Percentiles rank a stretch among this genome's conserved stretches.
Conservation (phyloP, 352 stramenopile genomes). For the Phytopythium cucurbitacearum region DNA sequence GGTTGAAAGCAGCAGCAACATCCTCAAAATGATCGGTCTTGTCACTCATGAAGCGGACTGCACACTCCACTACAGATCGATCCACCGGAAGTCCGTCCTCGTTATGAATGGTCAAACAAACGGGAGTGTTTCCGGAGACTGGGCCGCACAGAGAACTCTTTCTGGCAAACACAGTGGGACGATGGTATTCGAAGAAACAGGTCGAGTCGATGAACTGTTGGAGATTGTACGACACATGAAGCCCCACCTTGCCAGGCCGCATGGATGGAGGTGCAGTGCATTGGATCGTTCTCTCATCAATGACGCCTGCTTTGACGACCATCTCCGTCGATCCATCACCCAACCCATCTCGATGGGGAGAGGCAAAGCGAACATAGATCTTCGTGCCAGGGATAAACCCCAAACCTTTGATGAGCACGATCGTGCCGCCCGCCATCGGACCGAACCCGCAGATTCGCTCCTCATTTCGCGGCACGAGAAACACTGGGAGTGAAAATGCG, state of each 20-base stretch:
- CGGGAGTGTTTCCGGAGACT: conserved; percentile 46
- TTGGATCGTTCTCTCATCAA: conserved; percentile 49
- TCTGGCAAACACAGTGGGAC: conserved; percentile 30
- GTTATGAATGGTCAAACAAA: conserved; percentile 39
- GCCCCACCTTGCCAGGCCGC: conserved; percentile 25
- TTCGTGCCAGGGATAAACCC: conserved; percentile 56
- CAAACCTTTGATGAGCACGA: conserved; percentile 46
- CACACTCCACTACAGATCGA: conserved; percentile 27
- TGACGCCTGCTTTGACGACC: conserved; percentile 40
- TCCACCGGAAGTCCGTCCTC: conserved; percentile 37
- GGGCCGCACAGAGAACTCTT: conserved; percentile 48
- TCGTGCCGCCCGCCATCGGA: conserved; percentile 34
- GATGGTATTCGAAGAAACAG: conserved; percentile 70
- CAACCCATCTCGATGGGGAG: conserved; percentile 27
- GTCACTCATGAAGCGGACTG: conserved; percentile 47
- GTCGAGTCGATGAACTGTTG: conserved; percentile 66
- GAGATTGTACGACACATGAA: conserved; percentile 70
- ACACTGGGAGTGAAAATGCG: conserved; percentile 51
- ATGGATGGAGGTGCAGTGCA: conserved; percentile 35
- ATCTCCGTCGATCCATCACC: conserved; percentile 25
- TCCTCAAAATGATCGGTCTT: conserved; percentile 13
- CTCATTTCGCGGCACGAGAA: conserved; percentile 35
- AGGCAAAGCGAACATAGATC: conserved; percentile 67
- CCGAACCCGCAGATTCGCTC: conserved; percentile 51
- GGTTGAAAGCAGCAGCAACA: conserved; percentile 38